Evolutionary conservation across 1,284 basidiomycete species (phyloP).

Genomic region (Veloporphyrellus conicus): DNA sequence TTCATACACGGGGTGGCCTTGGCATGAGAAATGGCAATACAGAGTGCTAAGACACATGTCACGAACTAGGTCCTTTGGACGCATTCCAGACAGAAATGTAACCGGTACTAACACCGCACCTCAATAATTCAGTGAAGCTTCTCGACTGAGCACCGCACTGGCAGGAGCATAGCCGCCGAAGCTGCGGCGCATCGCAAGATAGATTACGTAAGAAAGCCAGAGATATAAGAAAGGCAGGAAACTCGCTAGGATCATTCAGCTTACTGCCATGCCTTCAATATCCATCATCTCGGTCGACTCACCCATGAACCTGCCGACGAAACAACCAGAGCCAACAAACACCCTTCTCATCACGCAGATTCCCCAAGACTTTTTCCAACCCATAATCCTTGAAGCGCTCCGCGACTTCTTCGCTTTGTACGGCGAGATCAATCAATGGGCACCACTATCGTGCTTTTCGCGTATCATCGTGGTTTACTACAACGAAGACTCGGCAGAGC

Average conservation of each 20-base stretch:
- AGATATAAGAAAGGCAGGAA: slow-evolving; percentile 15
- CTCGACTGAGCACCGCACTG: not conserved
- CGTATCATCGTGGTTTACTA: slow-evolving; percentile 80
- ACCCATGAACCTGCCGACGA: slow-evolving; percentile 9
- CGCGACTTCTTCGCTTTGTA: slow-evolving; percentile 66
- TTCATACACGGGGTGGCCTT: not conserved
- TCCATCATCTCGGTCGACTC: slow-evolving; percentile 24
- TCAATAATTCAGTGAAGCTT: too few relatives aligned
- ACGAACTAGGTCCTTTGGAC: slow-evolving; percentile 6
- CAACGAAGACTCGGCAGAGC: slow-evolving; percentile 59
- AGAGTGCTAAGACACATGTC: not conserved
- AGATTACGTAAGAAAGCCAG: slow-evolving; percentile 21
- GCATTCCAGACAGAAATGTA: slow-evolving; percentile 17
- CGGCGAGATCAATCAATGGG: slow-evolving; percentile 82
- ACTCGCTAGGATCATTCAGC: not conserved
- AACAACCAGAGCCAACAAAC: slow-evolving; percentile 48
- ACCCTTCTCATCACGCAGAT: slow-evolving; percentile 65
- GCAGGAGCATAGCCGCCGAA: slow-evolving; percentile 17
- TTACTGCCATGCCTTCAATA: slow-evolving; percentile 29
- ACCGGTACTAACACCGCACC: slow-evolving; percentile 14
- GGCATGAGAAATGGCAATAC: slow-evolving; percentile 13
- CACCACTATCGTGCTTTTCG: slow-evolving; percentile 75
- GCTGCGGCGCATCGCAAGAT: slow-evolving; percentile 5
- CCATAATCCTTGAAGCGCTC: slow-evolving; percentile 62
- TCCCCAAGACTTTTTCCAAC: slow-evolving; percentile 66